Base-by-base conservation (phyloP, 495 filamentous ascomycete genomes). In the Aspergillus steynii region DNA sequence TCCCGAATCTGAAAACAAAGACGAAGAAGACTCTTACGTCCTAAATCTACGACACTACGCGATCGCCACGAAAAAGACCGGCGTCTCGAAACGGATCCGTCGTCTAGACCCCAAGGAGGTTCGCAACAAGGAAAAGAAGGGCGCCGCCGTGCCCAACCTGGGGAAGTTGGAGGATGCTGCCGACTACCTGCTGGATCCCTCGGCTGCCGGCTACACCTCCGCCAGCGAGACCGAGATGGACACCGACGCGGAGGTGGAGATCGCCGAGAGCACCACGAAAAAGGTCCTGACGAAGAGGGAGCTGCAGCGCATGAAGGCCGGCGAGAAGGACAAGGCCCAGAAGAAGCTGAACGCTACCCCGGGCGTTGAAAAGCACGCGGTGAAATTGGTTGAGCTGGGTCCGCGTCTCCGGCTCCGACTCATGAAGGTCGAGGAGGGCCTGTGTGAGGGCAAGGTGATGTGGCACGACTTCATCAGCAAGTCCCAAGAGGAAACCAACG, bases 381-480 rank as follows among this genome's bases (percentile, higher is more conserved):
- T 99, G 8, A 97, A 95, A 70, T 77, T 98, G 28, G 86, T 96
- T 3, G 95, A 99, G 72, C 78, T 98, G 8, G 95, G 95, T 0
- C 95, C 95, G 3, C 87, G 95, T 55, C 85, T 99, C 88, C 88
- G 84, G 65, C 75, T 99, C 34, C 85, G 94, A 48, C 83, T 99
- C 84, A 88, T 89, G 55, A 98, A 99, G 76, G 93, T 99, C 10
- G 95, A 99, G 71, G 96, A 98, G 63, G 96, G 93, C 15, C 73
- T 98, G 12, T 97, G 93, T 68, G 83, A 85, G 34, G 95, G 95
- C 46, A 93, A 91, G 75, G 83, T 97, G 37, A 90, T 99, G 89
- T 98, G 96, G 95, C 96, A 99, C 75, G 92, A 97, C 68, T 95
- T 88, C 67, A 83, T 97, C 57, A 82, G 83, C 66, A 99, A 98